Percentiles rank a stretch among this genome's conserved stretches.
Conservation (phyloP, 148 eudicot genomes). For the Persicaria tinctoria region DNA sequence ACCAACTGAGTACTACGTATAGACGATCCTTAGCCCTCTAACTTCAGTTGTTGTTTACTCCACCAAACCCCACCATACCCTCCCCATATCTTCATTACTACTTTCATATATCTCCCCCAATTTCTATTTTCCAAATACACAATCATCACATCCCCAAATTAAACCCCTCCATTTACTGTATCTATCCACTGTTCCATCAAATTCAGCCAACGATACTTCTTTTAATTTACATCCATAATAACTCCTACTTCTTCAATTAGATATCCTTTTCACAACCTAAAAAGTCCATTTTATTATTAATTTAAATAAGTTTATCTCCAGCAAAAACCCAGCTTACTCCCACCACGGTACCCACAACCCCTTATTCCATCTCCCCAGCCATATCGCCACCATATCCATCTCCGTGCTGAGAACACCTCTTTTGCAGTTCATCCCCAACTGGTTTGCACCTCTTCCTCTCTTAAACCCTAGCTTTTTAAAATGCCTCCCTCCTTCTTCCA, state of each 20-base stretch:
- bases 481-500: background rate
- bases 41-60: too few species aligned
- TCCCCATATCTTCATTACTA: too few species aligned
- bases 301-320: background rate
- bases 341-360: background rate
- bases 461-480: constrained; percentile 9
- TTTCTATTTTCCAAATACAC: background rate
- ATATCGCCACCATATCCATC: constrained; percentile 13
- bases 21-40: too few species aligned
- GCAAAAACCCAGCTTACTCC: constrained; percentile 10
- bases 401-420: constrained; percentile 5
- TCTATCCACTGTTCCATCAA: background rate
- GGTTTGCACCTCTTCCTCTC: constrained; percentile 1
- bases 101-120: background rate
- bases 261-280: too few species aligned
- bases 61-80: background rate
- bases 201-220: background rate
- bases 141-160: constrained; percentile 2
- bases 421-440: constrained; percentile 13
- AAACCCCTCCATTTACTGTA: background rate
- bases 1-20: too few species aligned
- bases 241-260: too few species aligned
- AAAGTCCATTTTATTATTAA: too few species aligned
- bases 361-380: background rate
- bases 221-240: too few species aligned